Percentiles rank a stretch among this genome's conserved stretches.
Evolutionary conservation across 1,284 basidiomycete species (phyloP).

Genomic region (Sutorius eximius): DNA sequence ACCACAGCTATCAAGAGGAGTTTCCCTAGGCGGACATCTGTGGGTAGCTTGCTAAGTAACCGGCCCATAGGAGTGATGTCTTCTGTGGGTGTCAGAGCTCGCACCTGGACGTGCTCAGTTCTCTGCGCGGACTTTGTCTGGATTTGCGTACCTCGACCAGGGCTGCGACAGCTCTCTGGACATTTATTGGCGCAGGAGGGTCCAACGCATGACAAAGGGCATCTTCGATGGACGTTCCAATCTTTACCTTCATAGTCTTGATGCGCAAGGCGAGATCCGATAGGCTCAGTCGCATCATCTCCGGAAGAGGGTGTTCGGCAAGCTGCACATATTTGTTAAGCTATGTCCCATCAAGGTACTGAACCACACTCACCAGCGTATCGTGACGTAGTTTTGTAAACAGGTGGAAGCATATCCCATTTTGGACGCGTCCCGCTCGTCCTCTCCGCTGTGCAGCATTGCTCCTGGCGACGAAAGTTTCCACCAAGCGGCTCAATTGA

Average conservation of each 20-base stretch:
- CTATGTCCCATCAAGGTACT: constrained; percentile 28
- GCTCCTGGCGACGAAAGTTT: constrained; percentile 91
- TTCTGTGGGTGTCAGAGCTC: constrained; percentile 82
- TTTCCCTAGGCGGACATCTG: constrained; percentile 96
- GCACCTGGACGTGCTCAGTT: constrained; percentile 50
- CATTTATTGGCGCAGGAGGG: constrained; percentile 84
- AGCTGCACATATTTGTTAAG: constrained; percentile 51
- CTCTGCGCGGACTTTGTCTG: not conserved
- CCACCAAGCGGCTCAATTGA: constrained; percentile 90
- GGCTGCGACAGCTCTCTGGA: constrained; percentile 89
- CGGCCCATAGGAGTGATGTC: constrained; percentile 96
- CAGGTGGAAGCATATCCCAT: constrained; percentile 92
- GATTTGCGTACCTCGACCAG: constrained; percentile 76
- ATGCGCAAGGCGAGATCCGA: constrained; percentile 94
- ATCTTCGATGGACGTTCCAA: constrained; percentile 89
- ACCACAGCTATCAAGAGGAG: constrained; percentile 86
- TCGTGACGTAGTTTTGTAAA: constrained; percentile 92
- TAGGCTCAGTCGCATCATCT: constrained; percentile 93
- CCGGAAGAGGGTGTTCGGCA: constrained; percentile 90
- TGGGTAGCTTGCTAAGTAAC: constrained; percentile 89
- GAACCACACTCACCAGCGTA: constrained; percentile 48
- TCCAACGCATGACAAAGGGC: constrained; percentile 88
- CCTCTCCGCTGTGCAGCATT: constrained; percentile 94
- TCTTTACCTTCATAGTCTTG: constrained; percentile 93
- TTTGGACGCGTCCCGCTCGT: constrained; percentile 88